phyloP scores from a whole-genome alignment of 2,329 filamentous ascomycete genomes.

The Ophiostoma angusticollis region DNA sequence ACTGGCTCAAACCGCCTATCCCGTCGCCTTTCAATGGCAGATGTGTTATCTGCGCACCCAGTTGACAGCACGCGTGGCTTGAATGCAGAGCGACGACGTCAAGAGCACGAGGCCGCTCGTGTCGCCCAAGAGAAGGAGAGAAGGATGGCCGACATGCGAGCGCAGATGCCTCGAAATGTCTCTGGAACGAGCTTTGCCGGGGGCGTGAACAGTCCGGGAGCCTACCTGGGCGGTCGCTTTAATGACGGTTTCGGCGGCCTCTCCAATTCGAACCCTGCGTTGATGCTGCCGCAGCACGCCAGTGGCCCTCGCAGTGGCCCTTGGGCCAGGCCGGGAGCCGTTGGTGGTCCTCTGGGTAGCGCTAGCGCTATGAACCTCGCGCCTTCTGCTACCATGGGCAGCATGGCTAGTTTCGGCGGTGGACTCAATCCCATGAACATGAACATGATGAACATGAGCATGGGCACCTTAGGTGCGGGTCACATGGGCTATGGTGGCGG shows the following conservation, averaged over 20 bases:
- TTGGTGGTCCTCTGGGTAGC: constrained; percentile 11
- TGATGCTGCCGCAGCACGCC: constrained; percentile 2
- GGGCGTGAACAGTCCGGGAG: constrained; percentile 23
- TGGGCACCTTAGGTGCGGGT: too few relatives aligned
- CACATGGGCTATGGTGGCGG: neutral
- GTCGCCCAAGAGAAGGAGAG: constrained; percentile 30
- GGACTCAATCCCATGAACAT: neutral
- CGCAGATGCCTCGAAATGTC: constrained; percentile 32
- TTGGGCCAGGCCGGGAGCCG: constrained; percentile 4
- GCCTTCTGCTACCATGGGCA: neutral
- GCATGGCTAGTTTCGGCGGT: neutral
- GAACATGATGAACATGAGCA: neutral
- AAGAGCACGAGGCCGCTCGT: constrained; percentile 28
- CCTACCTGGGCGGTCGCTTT: constrained; percentile 39
- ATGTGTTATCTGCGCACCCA: constrained; percentile 38
- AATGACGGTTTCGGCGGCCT: constrained; percentile 39
- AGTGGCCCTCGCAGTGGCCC: constrained; percentile 5
- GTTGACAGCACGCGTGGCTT: constrained; percentile 19
- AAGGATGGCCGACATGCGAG: constrained; percentile 35
- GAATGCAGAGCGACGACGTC: constrained; percentile 28
- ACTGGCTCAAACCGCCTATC: constrained; percentile 22
- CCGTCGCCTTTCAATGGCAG: constrained; percentile 43
- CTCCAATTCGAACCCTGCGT: constrained; percentile 10
- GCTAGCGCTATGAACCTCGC: constrained; percentile 2
- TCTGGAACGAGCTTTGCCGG: neutral